Conservation (phyloP, 495 filamentous ascomycete species). For the Talaromyces thailandensis region DNA sequence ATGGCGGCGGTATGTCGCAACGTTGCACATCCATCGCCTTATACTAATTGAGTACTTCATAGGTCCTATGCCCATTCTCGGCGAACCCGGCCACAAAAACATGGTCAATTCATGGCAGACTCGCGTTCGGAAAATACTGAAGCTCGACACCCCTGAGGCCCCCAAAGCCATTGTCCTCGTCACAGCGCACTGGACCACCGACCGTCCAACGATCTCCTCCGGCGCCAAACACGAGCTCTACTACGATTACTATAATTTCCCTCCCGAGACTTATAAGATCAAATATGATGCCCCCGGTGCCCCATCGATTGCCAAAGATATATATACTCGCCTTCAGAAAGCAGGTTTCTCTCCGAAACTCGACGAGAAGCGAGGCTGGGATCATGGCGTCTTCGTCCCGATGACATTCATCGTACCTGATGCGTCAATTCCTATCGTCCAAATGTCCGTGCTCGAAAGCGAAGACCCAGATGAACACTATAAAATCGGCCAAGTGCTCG, state of each 20-base stretch:
- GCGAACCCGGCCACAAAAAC: constrained; percentile 1
- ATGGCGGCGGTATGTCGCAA: constrained; percentile 3
- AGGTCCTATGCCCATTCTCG: constrained; percentile 6
- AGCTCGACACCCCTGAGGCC: not conserved
- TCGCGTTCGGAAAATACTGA: constrained; percentile 2
- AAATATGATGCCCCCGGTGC: constrained; percentile 4
- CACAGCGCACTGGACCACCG: constrained; percentile 4
- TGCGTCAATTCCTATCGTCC: constrained; percentile 1
- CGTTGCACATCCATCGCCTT: not conserved
- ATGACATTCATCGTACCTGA: constrained; percentile 1
- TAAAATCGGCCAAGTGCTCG: constrained; percentile 1
- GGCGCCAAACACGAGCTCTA: constrained; percentile 2
- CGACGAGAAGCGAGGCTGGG: constrained; percentile 3
- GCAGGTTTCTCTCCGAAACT: constrained; percentile 1
- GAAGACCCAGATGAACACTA: constrained; percentile 6
- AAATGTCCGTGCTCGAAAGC: constrained; percentile 6
- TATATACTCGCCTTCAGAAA: not conserved
- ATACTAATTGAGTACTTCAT: not conserved
- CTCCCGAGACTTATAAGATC: not conserved
- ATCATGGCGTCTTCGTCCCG: constrained; percentile 5
- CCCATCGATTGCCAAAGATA: constrained; percentile 1
- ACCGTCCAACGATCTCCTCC: constrained; percentile 4
- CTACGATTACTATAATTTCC: constrained; percentile 7
- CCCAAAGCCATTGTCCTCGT: constrained; percentile 5
- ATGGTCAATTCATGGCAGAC: constrained; percentile 5